Conservation (phyloP, 1,284 basidiomycete genomes). For the Cystobasidiaceae sp. region DNA sequence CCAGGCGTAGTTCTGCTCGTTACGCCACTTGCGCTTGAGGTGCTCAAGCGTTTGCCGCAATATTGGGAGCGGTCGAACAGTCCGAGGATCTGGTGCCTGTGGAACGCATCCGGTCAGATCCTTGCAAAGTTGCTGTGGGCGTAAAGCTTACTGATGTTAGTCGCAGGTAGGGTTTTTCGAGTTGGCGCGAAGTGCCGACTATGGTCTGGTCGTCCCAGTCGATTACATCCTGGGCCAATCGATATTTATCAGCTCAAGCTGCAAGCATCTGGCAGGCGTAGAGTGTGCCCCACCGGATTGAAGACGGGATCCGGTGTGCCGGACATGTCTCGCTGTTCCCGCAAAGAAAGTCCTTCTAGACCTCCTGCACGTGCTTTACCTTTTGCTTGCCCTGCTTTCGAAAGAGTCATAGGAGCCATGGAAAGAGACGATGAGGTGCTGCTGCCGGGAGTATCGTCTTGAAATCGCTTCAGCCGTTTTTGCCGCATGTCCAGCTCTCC, state of each 20-base stretch:
- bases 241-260: not conserved
- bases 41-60: conserved; percentile 79
- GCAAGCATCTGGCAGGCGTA: too few relatives aligned
- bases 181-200: conserved; percentile 76
- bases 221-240: conserved; percentile 72
- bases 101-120: too few relatives aligned
- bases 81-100: conserved; percentile 80
- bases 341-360: conserved; percentile 30
- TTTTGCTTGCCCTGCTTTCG: conserved; percentile 22
- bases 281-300: conserved; percentile 50
- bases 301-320: conserved; percentile 44
- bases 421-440: conserved; percentile 1
- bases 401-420: conserved; percentile 6
- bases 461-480: conserved; percentile 28
- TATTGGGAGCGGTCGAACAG: conserved; percentile 81
- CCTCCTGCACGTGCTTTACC: conserved; percentile 28
- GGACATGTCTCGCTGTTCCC: conserved; percentile 29
- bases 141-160: conserved; percentile 83
- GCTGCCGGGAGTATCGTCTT: conserved; percentile 24
- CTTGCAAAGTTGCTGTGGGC: not conserved
- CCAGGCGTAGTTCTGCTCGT: conserved; percentile 80
- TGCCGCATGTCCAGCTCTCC: conserved; percentile 29
- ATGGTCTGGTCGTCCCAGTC: conserved; percentile 97
- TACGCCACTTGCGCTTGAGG: conserved; percentile 82
- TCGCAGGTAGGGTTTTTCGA: conserved; percentile 94